Evolutionary conservation across 352 stramenopile species (phyloP).

Genomic region (Lagenidium sp.): DNA sequence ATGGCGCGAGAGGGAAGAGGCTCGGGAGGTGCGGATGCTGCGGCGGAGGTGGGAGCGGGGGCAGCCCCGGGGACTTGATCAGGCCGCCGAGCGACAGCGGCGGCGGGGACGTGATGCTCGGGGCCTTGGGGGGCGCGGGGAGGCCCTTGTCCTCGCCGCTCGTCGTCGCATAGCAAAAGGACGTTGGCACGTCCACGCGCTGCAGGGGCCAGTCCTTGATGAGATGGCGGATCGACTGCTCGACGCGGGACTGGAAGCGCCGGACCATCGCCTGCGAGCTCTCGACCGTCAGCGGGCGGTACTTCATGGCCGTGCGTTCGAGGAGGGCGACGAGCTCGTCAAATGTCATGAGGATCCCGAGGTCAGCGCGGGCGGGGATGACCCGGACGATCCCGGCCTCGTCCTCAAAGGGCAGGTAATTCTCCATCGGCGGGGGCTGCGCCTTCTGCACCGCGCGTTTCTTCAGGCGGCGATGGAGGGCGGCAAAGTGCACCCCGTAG

Average conservation of each 20-base stretch:
- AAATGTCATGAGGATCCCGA: conserved; percentile 61
- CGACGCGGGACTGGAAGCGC: conserved; percentile 45
- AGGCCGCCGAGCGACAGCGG: conserved; percentile 2
- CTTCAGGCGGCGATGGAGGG: conserved; percentile 58
- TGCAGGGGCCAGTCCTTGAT: conserved; percentile 50
- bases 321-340: conserved; percentile 60
- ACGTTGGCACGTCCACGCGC: conserved; percentile 18
- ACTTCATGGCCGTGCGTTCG: conserved; percentile 47
- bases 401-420: conserved; percentile 64
- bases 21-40: too few species aligned
- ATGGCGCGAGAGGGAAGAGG: too few species aligned
- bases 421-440: conserved; percentile 25
- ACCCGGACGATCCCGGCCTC: conserved; percentile 60
- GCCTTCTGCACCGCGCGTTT: conserved; percentile 44
- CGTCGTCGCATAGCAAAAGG: too few species aligned
- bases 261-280: conserved; percentile 27
- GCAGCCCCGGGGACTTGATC: too few species aligned
- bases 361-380: conserved; percentile 53
- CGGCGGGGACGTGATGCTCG: conserved; percentile 1
- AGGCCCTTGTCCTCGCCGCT: conserved; percentile 9
- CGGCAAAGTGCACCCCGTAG: conserved; percentile 55
- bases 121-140: too few species aligned
- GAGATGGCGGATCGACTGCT: conserved; percentile 53
- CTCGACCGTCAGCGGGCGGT: conserved; percentile 31
- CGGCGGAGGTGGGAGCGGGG: too few species aligned